Base-by-base conservation (phyloP, 2,329 filamentous ascomycete genomes). In the Talaromyces funiculosus region DNA sequence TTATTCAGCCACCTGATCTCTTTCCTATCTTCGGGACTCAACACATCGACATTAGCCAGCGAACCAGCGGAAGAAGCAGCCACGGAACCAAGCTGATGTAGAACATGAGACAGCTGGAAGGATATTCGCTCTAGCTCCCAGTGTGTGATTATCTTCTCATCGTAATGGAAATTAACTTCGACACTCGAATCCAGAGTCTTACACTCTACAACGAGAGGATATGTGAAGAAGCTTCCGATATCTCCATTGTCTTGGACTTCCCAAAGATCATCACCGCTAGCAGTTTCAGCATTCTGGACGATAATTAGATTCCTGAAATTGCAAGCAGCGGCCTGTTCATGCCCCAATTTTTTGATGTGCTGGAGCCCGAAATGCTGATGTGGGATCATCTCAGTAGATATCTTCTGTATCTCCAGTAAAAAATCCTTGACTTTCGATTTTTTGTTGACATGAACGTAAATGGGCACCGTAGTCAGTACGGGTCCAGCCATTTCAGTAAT, bases 201-300 rank as follows among this genome's bases (percentile, higher is more conserved):
- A 69, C 85, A 88, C 43, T 87, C 85, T 20, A 88, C 73, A 77
- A 88, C 87, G 33, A 89, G 79, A 1, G 84, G 81, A 67, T 87
- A 87, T 0, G 79, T 79, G 57, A 81, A 81, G 67, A 81, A 81
- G 61, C 80, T 78, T 64, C 87, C 84, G 49, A 82, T 79, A 0
- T 83, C 84, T 1, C 82, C 81, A 63, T 86, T 83, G 24, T 69
- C 65, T 62, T 72, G 67, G 16, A 67, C 61, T 18, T 64, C 63
- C 72, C 72, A 75, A 9, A 75, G 64, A 1, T 64, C 61, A 16
- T 65, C 64, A 53, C 69, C 59, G 10, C 71, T 58, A 0, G 63
- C 59, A 0, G 64, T 64, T 35, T 73, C 67, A 8, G 63, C 66
- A 2, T 69, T 65, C 57, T 77, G 75, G 14, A 81, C 78, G 0